These are phyloP conservation scores for Rhizophagus clarus DNA, from an alignment of 192 early-diverging fungal genomes.

Conservation along the genomic window DNA sequence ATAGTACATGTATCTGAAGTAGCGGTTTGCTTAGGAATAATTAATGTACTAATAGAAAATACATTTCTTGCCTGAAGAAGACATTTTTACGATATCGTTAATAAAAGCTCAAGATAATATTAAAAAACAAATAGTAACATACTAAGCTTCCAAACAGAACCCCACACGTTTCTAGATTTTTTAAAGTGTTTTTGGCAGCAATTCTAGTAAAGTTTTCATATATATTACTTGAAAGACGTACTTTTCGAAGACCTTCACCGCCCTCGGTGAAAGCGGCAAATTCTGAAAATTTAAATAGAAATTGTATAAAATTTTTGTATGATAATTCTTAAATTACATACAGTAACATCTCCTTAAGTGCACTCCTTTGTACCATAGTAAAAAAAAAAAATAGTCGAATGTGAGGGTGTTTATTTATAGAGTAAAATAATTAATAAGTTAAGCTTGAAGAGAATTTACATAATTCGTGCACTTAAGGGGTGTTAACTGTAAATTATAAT, in stretches of 20 bases:
- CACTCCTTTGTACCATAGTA: too few species aligned
- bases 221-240: slow-evolving; percentile 68
- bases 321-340: not conserved
- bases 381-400: too few species aligned
- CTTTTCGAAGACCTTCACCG: slow-evolving; percentile 59
- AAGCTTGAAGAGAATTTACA: too few species aligned
- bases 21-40: slow-evolving; percentile 88
- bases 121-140: slow-evolving; percentile 3
- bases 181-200: slow-evolving; percentile 68
- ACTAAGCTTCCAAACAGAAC: slow-evolving; percentile 78
- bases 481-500: too few species aligned
- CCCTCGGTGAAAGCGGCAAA: slow-evolving; percentile 21
- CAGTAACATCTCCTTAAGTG: too few species aligned
- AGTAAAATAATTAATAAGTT: too few species aligned
- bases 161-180: slow-evolving; percentile 89
- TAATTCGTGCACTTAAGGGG: too few species aligned
- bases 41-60: slow-evolving; percentile 69
- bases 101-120: not conserved
- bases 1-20: slow-evolving; percentile 86
- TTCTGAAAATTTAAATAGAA: not conserved
- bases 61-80: slow-evolving; percentile 51
- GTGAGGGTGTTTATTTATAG: too few species aligned
- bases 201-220: slow-evolving; percentile 71
- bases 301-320: too few species aligned
- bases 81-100: not conserved